Evolutionary conservation across 2,329 filamentous ascomycete species (phyloP).

Genomic region (Diaporthe capsici): DNA sequence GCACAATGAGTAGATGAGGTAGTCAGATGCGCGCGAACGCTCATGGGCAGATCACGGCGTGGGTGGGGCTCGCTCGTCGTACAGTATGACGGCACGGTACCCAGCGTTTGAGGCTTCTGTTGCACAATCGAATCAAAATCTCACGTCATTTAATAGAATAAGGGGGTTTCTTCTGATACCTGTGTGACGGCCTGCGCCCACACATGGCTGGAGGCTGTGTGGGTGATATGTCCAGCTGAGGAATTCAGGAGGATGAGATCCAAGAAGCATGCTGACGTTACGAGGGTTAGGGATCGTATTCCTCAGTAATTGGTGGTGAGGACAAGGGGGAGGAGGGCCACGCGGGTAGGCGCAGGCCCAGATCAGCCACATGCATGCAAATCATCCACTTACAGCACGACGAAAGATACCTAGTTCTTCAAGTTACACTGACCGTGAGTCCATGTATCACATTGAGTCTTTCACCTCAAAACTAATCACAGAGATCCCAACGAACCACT

Average conservation of each 20-base stretch:
- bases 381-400: not conserved
- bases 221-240: not conserved
- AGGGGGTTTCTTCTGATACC: not conserved
- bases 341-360: constrained; percentile 17
- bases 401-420: not conserved
- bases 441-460: not conserved
- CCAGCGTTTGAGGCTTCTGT: not conserved
- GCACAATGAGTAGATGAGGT: too few relatives aligned
- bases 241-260: not conserved
- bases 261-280: not conserved
- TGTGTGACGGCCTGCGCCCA: not conserved
- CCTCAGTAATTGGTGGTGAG: not conserved
- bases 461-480: not conserved
- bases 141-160: not conserved
- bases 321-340: not conserved
- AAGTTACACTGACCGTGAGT: constrained; percentile 4
- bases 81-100: not conserved
- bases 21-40: not conserved
- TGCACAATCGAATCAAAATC: not conserved
- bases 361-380: constrained; percentile 23
- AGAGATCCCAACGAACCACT: not conserved
- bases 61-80: not conserved
- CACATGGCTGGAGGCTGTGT: not conserved
- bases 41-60: not conserved
- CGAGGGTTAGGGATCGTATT: constrained; percentile 8